Base-by-base conservation (phyloP, 768 basidiomycete species). In the Cubamyces lactineus region DNA sequence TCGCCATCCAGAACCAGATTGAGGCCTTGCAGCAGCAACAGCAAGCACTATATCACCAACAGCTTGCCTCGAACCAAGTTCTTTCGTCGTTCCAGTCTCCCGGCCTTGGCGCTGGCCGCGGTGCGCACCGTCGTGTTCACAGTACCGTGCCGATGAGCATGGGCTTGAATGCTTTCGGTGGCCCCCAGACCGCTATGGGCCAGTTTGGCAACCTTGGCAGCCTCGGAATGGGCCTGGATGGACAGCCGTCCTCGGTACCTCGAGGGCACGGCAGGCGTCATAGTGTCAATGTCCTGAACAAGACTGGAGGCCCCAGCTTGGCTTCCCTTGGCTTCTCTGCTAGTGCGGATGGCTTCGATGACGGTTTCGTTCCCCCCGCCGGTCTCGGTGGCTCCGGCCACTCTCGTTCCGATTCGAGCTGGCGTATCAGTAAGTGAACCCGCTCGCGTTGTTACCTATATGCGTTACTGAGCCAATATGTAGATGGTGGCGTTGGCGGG, bases 211-310 rank as follows among this genome's bases (percentile, higher is more conserved):
- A 77, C 57, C 73, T 87, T 16, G 73, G 77, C n/a, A 76, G 74
- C 50, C 66, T 89, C 42, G 85, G 77, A 2, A 69, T 73, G 66
- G 74, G 82, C 39, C 76, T 89, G 41, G 90, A 91, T 69, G 83
- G 82, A 13, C 88, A 89, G 68, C 73, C 82, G 42, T 80, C 84
- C 67, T 84, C 84, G 45, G 75, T 91, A 49, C 89, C 91, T 51
- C 86, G 91, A 61, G 91, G 91, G 24, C 94, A 96, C 72, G 94
- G 92, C 41, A 83, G 94, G 47, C 81, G 94, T 59, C 92, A 95
- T 74, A 94, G 92, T 65, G 94, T 96, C 64, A 96, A 95, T 69
- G 92, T 96, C 38, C 85, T 94, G 63, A 92, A 91, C 74, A 94
- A 94, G 73, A 70, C 84, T 16, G 73, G 72, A 48, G 76, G 79